Base-by-base conservation (phyloP, 345 rosid genomes). In the Populus ilicifolia region DNA sequence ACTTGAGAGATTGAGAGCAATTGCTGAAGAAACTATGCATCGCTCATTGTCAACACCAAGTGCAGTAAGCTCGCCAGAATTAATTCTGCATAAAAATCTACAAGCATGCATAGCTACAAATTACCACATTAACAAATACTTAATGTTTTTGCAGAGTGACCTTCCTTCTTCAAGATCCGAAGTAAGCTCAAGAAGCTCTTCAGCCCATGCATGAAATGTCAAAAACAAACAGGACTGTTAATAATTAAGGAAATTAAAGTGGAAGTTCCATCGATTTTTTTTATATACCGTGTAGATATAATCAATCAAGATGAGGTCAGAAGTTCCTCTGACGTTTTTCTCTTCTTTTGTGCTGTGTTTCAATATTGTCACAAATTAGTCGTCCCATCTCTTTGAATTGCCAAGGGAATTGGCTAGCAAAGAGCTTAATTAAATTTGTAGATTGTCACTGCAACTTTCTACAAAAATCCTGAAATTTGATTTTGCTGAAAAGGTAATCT, bases 1-100 rank as follows among this genome's bases (percentile, higher is more conserved):
- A 79, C 92, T 94, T 30, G 84, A 92, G 80, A 86, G 89, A 76
- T 77, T 92, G 77, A 87, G 93, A 83, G 72, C 68, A 7, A 73
- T 91, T 43, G 96, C 92, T 0, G 98, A 94, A 79, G 90, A 87
- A 67, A 75, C 29, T 23, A n/a, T n/a, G 63, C 63, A 9, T 23
- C 29, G 23, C 27, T n/a, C 63, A 59, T n/a, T n/a, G 63, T 59
- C 63, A 10, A 3, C 59, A 0, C 3, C 63, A n/a, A 59, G 29
- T 9, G 27, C 63, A 59, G 63, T 59, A 59, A 59, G 63, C 29
- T n/a, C 63, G 20, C 63, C 4, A n/a, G 63, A 59, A 59, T 59
- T 10, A 59, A 23, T 59, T 59, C 27, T 59, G 63, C 29, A n/a
- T 59, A 12, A 59, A 59, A 59, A n/a, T n/a, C 12, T 43, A 5